phyloP scores from a whole-genome alignment of 2,329 filamentous ascomycete species.

The Sporothrix sp. region DNA sequence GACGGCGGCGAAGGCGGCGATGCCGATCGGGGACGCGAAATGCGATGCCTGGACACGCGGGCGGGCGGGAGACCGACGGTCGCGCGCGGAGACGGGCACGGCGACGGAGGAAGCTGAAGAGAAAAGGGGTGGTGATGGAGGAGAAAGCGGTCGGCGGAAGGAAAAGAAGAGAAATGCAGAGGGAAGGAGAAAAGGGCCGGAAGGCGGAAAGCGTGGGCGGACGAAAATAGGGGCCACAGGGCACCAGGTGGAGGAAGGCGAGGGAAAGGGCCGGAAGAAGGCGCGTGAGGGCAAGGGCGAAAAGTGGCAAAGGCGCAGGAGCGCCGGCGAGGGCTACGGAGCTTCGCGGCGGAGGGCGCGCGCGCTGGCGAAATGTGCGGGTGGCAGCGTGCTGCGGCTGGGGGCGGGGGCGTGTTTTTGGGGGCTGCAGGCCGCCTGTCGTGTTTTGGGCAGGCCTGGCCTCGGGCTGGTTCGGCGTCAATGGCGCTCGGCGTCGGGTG shows the following conservation, averaged over 20 bases:
- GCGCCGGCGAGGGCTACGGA: constrained; percentile 14
- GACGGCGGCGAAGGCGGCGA: not conserved
- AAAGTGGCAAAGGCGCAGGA: constrained; percentile 5
- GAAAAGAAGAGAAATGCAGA: not conserved
- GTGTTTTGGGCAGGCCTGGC: not conserved
- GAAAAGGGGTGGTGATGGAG: not conserved
- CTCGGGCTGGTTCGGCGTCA: not conserved
- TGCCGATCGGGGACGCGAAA: not conserved
- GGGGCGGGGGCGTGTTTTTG: not conserved
- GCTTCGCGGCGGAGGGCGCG: constrained; percentile 11
- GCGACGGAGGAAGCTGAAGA: not conserved
- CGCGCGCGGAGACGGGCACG: not conserved
- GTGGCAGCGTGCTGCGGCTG: not conserved
- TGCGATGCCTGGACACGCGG: not conserved
- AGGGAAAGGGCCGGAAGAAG: constrained; percentile 16
- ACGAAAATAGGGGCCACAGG: constrained; percentile 2
- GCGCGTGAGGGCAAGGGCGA: constrained; percentile 8
- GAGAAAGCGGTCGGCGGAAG: constrained; percentile 1
- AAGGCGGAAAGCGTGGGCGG: not conserved
- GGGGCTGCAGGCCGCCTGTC: too few relatives aligned
- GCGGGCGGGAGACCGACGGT: not conserved
- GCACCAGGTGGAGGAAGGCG: constrained; percentile 11
- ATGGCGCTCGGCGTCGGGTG: constrained; percentile 8
- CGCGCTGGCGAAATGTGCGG: constrained; percentile 7
- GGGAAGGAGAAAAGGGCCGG: not conserved